phyloP scores from a whole-genome alignment of 768 basidiomycete species.

The Mycena metata region DNA sequence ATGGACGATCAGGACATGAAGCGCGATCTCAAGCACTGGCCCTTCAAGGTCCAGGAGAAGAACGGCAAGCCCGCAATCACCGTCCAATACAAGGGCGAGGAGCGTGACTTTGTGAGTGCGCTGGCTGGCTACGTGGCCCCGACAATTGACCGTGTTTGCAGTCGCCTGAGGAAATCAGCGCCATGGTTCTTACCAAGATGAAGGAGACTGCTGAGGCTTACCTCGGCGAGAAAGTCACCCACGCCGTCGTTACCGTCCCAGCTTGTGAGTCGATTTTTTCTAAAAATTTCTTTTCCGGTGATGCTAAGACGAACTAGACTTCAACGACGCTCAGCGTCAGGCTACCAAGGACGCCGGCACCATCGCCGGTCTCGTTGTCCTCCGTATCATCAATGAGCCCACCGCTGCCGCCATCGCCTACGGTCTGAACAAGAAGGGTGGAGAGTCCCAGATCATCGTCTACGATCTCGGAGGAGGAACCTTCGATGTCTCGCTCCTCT shows the following conservation, averaged over 20 bases:
- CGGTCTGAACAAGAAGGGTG: constrained; percentile 96
- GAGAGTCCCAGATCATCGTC: constrained; percentile 96
- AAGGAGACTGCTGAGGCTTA: constrained; percentile 99
- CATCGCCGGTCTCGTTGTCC: constrained; percentile 93
- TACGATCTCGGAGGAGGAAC: constrained; percentile 99
- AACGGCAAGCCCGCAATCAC: constrained; percentile 84
- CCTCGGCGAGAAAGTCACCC: constrained; percentile 95
- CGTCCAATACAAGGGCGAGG: constrained; percentile 84
- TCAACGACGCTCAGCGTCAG: constrained; percentile 99
- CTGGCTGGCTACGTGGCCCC: neutral
- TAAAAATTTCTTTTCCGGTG: neutral
- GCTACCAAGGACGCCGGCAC: constrained; percentile 98
- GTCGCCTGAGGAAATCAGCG: constrained; percentile 95
- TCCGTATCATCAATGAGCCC: constrained; percentile 98
- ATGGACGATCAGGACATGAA: constrained; percentile 84
- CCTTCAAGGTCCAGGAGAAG: constrained; percentile 86
- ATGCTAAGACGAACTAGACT: constrained; percentile 64
- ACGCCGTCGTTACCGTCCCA: constrained; percentile 98
- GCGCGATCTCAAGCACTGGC: constrained; percentile 92
- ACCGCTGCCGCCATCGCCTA: constrained; percentile 98
- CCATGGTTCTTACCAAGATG: constrained; percentile 98
- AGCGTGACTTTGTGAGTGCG: constrained; percentile 83
- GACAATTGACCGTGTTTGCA: constrained; percentile 44
- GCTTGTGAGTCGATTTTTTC: constrained; percentile 70
- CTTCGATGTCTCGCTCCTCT: constrained; percentile 97